phyloP scores from a whole-genome alignment of 139 green algal species.

The Closterium sp. region DNA sequence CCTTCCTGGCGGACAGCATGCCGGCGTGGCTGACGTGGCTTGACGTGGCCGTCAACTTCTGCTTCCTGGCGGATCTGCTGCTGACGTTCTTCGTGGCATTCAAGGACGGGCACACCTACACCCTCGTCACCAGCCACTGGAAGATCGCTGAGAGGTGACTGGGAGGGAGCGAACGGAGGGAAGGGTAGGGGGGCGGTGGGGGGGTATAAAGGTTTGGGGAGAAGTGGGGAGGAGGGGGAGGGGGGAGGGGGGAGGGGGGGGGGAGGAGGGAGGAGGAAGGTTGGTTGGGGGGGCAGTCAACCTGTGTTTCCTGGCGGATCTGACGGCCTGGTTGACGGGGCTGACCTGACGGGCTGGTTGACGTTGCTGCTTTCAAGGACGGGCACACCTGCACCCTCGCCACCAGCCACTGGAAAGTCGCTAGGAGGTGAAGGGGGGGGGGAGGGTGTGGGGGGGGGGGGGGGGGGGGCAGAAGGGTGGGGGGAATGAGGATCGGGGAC shows the following conservation, averaged over 20 bases:
- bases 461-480: not conserved
- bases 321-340: too few relatives aligned
- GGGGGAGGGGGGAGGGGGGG: too few relatives aligned
- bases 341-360: too few relatives aligned
- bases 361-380: not conserved
- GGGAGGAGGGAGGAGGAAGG: too few relatives aligned
- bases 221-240: too few relatives aligned
- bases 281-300: too few relatives aligned
- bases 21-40: slow-evolving; percentile 7
- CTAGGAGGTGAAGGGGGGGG: slow-evolving; percentile 6
- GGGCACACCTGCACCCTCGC: slow-evolving; percentile 1
- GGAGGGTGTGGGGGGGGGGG: not conserved
- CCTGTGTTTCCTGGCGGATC: too few relatives aligned
- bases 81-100: slow-evolving; percentile 34
- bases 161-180: not conserved
- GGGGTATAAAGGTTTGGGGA: too few relatives aligned
- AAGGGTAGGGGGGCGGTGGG: too few relatives aligned
- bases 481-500: not conserved
- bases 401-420: slow-evolving; percentile 15
- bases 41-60: slow-evolving; percentile 36
- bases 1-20: slow-evolving; percentile 11
- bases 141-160: slow-evolving; percentile 27
- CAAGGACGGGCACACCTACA: slow-evolving; percentile 34
- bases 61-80: slow-evolving; percentile 28
- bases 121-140: slow-evolving; percentile 20